Conservation (phyloP, 2,329 filamentous ascomycete species). For the Aureobasidium sp. region DNA sequence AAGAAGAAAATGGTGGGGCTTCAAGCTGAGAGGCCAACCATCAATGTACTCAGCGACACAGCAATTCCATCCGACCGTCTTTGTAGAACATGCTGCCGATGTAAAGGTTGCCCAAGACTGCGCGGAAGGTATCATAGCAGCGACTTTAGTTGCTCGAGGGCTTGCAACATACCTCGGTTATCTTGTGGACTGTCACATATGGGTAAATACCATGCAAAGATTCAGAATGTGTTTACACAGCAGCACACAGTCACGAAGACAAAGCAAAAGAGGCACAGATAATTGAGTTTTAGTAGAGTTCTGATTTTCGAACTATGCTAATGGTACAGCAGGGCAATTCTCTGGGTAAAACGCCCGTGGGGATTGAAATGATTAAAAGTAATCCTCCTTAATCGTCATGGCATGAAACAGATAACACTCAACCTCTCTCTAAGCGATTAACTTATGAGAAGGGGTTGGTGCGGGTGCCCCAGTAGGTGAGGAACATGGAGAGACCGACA, state of each 20-base stretch:
- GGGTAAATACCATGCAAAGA: neutral
- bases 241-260: neutral
- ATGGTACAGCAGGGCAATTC: slow-evolving; percentile 8
- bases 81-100: too few species aligned
- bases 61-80: too few species aligned
- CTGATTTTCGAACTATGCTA: slow-evolving; percentile 9
- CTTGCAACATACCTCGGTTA: too few species aligned
- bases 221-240: neutral
- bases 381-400: slow-evolving; percentile 11
- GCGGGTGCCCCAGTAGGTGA: slow-evolving; percentile 96
- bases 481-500: slow-evolving; percentile 79
- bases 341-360: slow-evolving; percentile 10
- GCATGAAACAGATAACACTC: slow-evolving; percentile 10
- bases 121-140: too few species aligned
- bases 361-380: slow-evolving; percentile 4
- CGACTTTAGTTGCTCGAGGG: too few species aligned
- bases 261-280: neutral
- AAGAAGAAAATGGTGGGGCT: neutral
- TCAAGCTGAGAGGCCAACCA: neutral
- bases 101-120: too few species aligned
- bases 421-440: slow-evolving; percentile 15
- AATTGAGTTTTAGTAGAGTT: neutral
- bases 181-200: neutral
- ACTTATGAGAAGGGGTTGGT: slow-evolving; percentile 82
- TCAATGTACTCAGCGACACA: neutral